A percentile compares a stretch with the other conserved stretches of the same genome.
Evolutionary conservation across 78 protist genomes (phyloP).

Genomic region (Capsaspora owczarzaki): DNA sequence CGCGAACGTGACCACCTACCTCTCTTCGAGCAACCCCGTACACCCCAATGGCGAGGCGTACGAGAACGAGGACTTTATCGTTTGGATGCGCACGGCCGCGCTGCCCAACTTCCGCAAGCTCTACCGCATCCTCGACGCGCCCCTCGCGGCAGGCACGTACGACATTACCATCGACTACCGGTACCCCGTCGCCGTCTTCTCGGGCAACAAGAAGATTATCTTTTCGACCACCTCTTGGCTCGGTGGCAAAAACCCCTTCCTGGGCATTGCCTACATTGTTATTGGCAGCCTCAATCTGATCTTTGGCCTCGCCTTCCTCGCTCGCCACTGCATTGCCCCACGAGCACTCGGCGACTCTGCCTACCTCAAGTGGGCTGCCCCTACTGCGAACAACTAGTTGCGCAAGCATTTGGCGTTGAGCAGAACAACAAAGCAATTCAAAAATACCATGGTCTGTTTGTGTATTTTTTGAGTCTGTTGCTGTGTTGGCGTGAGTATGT

Average conservation of each 20-base stretch:
- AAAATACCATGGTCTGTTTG: no score
- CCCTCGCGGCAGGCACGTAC: conserved; percentile 53
- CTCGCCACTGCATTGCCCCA: no score
- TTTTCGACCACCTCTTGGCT: conserved; percentile 85
- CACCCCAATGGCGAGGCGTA: conserved; percentile 25
- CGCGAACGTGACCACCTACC: neutral
- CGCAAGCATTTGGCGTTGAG: no score
- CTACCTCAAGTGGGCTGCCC: conserved; percentile 6
- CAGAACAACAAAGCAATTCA: no score
- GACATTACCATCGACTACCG: conserved; percentile 13
- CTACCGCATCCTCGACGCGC: conserved; percentile 49
- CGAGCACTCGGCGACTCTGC: neutral
- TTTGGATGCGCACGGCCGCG: conserved; percentile 94
- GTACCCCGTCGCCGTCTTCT: conserved; percentile 58
- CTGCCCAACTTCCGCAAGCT: conserved; percentile 91
- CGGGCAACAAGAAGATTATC: conserved; percentile 78
- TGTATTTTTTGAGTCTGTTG: no score
- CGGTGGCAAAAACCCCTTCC: conserved; percentile 90
- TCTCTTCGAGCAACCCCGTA: neutral
- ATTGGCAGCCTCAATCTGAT: conserved; percentile 67
- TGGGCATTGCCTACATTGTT: conserved; percentile 79
- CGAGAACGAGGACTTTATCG: conserved; percentile 79
- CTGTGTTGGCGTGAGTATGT: neutral
- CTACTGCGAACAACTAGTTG: no score
- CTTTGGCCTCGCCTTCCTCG: conserved; percentile 52